Evolutionary conservation across 2,329 filamentous ascomycete species (phyloP), one percentile per base, ranked within the genome.

Genomic region (Xylariomycetidae sp.): DNA sequence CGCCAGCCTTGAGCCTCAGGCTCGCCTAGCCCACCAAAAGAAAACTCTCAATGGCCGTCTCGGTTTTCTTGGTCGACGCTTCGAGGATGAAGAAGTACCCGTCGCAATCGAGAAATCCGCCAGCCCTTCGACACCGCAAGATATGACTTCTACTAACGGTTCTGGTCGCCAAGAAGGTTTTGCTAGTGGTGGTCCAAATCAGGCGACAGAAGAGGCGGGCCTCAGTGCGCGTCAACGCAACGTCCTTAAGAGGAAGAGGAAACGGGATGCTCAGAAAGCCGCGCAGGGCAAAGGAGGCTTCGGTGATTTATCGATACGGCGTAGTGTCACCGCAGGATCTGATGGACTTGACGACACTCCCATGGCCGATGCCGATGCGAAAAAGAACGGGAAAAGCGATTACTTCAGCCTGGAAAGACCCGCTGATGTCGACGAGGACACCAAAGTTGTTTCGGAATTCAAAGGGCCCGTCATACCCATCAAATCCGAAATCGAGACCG

Each of bases 161-260:
- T 38, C 54, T 12, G 35, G 45, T 15, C 55, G 56, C n/a, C 56
- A 60, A 22, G 65, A 68, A 16, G 58, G 58, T 34, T 40, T 58
- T n/a, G 33, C 41, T 18, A 44, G 38, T 26, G 41, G 57, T 28
- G 54, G 53, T 18, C 60, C 67, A 17, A 53, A 54, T 15, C 65
- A 64, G 36, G 47, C 61, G 26, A 34, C 68, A 3, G 84, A 86
- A 42, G 84, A 87, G 50, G 62, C 74, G 4, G 79, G 79, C 3
- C 69, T 98, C 32, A 96, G 92, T 64, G 90, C 92, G 40, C 79
- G 92, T 25, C 92, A 98, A 53, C 75, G 95, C 14, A 98, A 98
- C 52, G 86, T 92, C 32, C 65, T 98, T 8, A 96, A 96, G 60
- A 78, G 92, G 26, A 95, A 96, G 57, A 79, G 88, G 26, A 98